phyloP scores from a whole-genome alignment of 2,329 filamentous ascomycete species.

The Diplodia intermedia region DNA sequence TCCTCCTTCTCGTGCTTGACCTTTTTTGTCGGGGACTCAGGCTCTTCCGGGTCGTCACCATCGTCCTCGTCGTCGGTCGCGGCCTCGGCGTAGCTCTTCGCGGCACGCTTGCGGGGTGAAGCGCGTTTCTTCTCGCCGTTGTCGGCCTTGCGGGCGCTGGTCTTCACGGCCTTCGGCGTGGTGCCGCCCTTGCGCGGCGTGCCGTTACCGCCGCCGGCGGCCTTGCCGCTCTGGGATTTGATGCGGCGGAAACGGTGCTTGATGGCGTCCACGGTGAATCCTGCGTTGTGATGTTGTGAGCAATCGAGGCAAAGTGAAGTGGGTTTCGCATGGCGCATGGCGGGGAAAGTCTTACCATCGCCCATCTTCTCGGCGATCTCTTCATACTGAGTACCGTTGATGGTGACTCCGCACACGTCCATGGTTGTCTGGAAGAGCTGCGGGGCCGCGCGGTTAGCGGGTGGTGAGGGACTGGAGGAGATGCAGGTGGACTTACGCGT shows the following conservation, averaged over 20 bases:
- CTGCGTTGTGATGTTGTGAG: not conserved
- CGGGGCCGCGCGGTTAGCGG: not conserved
- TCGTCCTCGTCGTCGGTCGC: not conserved
- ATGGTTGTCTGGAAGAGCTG: conserved; percentile 6
- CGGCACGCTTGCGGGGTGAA: not conserved
- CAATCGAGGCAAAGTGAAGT: not conserved
- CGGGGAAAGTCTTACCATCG: not conserved
- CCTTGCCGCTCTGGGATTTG: not conserved
- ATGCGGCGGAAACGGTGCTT: not conserved
- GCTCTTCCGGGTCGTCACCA: not conserved
- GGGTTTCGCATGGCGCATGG: not conserved
- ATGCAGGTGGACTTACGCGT: not conserved
- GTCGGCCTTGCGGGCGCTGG: too few relatives aligned
- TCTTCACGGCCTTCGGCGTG: not conserved
- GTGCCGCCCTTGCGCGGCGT: not conserved
- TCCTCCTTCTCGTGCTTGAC: not conserved
- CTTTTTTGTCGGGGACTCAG: not conserved
- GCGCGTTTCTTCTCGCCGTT: not conserved
- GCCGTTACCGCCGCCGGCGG: not conserved
- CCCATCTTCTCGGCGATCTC: conserved; percentile 4
- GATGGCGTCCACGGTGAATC: not conserved
- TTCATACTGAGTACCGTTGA: not conserved
- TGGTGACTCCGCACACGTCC: conserved; percentile 1
- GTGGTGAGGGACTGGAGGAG: not conserved
- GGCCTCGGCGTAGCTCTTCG: not conserved